Base-by-base conservation (phyloP, 208 protist species). In the Strigomonas galati region DNA sequence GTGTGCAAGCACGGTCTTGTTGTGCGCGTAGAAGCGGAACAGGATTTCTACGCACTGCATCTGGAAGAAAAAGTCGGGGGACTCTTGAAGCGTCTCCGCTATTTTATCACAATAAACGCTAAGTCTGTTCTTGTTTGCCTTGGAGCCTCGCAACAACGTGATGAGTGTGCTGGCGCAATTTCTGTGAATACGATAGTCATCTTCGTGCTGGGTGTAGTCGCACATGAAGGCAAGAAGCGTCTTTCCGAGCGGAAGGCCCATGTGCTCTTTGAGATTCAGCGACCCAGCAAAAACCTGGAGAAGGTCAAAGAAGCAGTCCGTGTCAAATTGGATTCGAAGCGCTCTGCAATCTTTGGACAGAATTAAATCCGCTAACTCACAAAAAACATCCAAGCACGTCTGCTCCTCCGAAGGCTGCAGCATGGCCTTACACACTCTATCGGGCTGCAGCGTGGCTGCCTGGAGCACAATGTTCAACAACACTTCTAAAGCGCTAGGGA, bases 21-120 rank as follows among this genome's bases (percentile, higher is more conserved):
- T 79, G 67, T 92, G 78, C 40, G 80, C 79, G 67, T 92, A 82
- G 37, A 95, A 65, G 0, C 89, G 82, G 65, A 87, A 93, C 12
- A 95, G 62, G 31, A 95, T 75, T 68, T 95, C 86, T 37, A 85
- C 77, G 61, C 89, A 95, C 72, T 95, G 89, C 86, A 95, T 91
- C 65, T 87, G 84, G 55, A 92, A 90, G 61, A 90, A 95, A n/a
- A 93, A 82, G 59, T 95, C 89, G 19, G 53, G 70, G 10, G 89
- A 82, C 30, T 59, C 40, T 48, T 80, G 70, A 7, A 95, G 60
- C n/a, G 69, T 69, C 17, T 58, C 74, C 10, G 71, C 81, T 49
- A 95, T 75, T 12, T 55, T 58, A 15, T 65, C 72, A 65, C 82
- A 87, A 51, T 78, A 72, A 21, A 74, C 69, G 53, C 72, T 77